These are phyloP conservation scores for Alternaria sp. DNA, from an alignment of 2,329 filamentous ascomycete species.

Conservation along the genomic window DNA sequence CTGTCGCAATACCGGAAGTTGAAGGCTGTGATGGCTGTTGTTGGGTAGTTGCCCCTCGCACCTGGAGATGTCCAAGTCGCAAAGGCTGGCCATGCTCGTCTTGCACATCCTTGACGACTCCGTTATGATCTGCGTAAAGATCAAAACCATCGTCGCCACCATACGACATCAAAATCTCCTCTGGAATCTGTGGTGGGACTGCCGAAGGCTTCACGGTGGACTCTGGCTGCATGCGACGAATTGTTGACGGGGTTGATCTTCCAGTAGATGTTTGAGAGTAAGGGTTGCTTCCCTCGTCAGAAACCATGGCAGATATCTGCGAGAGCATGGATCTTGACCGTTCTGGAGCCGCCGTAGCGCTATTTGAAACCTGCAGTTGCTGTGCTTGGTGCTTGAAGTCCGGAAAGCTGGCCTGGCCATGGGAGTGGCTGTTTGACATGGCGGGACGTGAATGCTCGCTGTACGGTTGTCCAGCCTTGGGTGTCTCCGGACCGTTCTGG, in stretches of 20 bases:
- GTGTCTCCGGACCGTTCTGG: constrained; percentile 19
- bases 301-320: constrained; percentile 45
- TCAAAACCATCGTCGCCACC: constrained; percentile 39
- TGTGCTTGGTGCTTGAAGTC: constrained; percentile 16
- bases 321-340: constrained; percentile 45
- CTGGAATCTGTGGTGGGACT: constrained; percentile 30
- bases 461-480: constrained; percentile 22
- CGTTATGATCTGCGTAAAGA: constrained; percentile 47
- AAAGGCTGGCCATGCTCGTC: constrained; percentile 40
- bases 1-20: constrained; percentile 4
- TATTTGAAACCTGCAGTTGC: constrained; percentile 17
- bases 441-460: constrained; percentile 13
- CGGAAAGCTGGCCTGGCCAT: constrained; percentile 9
- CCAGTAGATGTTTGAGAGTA: constrained; percentile 38
- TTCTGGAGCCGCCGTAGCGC: constrained; percentile 28
- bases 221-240: constrained; percentile 32
- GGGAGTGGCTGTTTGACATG: constrained; percentile 20
- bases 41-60: constrained; percentile 6
- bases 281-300: constrained; percentile 33
- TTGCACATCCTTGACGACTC: constrained; percentile 43
- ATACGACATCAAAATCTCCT: constrained; percentile 25
- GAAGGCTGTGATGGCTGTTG: constrained; percentile 2
- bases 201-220: constrained; percentile 25
- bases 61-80: constrained; percentile 23
- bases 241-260: constrained; percentile 40